Conservation (phyloP, 208 protist species). For the Acanthamoeba sp. region DNA sequence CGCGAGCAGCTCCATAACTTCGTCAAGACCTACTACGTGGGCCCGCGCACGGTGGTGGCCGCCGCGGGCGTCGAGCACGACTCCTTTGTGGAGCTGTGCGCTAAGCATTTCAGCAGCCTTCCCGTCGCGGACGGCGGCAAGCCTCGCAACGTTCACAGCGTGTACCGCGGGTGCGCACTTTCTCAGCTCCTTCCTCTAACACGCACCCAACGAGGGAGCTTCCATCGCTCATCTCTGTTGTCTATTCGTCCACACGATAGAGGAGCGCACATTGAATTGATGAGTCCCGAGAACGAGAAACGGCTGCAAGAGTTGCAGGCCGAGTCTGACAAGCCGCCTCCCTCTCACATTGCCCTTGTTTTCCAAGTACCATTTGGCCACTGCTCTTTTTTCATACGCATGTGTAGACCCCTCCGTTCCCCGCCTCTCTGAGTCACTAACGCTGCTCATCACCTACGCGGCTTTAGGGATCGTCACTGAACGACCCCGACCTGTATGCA, state of each 20-base stretch:
- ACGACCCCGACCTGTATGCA: slow-evolving; percentile 81
- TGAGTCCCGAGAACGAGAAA: slow-evolving; percentile 10
- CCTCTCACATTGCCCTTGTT: slow-evolving; percentile 58
- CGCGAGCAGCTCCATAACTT: slow-evolving; percentile 72
- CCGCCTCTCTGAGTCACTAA: background rate
- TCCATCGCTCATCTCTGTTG: background rate
- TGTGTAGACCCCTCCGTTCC: background rate
- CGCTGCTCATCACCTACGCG: too few relatives aligned
- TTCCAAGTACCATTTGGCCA: slow-evolving; percentile 64
- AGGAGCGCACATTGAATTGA: slow-evolving; percentile 38
- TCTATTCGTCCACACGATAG: slow-evolving; percentile 57
- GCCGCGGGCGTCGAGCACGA: slow-evolving; percentile 84
- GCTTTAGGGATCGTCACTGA: slow-evolving; percentile 40
- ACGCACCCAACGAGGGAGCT: too few relatives aligned
- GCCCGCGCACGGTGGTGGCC: slow-evolving; percentile 76
- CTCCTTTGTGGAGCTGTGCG: slow-evolving; percentile 75
- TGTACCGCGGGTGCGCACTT: background rate
- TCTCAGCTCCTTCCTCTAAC: background rate
- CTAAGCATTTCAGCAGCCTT: slow-evolving; percentile 71
- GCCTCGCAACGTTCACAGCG: background rate
- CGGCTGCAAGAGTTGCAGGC: slow-evolving; percentile 27
- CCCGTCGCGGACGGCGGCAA: background rate
- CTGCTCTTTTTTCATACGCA: too few relatives aligned
- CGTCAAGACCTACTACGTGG: slow-evolving; percentile 54
- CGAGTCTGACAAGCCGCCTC: slow-evolving; percentile 13